Evolutionary conservation across 108 stramenopile genomes (phyloP).

Genomic region (Pseudonitzschia multistriata): DNA sequence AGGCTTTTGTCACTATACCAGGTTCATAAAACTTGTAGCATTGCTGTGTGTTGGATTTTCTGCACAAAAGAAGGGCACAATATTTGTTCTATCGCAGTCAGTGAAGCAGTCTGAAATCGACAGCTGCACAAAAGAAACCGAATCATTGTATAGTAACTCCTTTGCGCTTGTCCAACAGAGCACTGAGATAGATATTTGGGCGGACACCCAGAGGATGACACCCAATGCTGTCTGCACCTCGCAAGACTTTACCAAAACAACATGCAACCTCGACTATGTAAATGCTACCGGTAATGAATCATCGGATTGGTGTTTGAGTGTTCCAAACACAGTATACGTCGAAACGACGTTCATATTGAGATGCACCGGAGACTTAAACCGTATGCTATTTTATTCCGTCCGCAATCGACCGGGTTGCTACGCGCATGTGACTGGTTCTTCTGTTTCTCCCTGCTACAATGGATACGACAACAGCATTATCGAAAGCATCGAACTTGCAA

Average conservation of each 20-base stretch:
- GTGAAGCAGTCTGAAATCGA: neutral
- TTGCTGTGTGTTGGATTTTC: neutral
- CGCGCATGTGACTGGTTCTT: neutral
- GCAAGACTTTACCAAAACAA: neutral
- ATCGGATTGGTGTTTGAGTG: neutral
- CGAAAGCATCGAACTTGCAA: neutral
- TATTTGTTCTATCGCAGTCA: neutral
- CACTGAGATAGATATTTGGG: neutral
- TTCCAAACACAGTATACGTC: conserved; percentile 1
- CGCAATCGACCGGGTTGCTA: neutral
- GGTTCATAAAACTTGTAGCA: neutral
- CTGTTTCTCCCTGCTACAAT: neutral
- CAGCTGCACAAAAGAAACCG: neutral
- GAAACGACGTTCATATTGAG: neutral
- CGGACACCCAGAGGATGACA: neutral
- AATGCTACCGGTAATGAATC: neutral
- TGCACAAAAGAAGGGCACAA: neutral
- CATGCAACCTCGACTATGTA: neutral
- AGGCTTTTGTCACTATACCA: neutral
- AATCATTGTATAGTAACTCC: neutral
- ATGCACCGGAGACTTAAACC: neutral
- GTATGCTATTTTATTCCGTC: neutral
- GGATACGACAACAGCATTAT: neutral
- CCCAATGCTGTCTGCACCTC: neutral
- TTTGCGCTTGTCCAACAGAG: neutral